Evolutionary conservation across 2,329 filamentous ascomycete species (phyloP).

Genomic region (Shiraia sp.): DNA sequence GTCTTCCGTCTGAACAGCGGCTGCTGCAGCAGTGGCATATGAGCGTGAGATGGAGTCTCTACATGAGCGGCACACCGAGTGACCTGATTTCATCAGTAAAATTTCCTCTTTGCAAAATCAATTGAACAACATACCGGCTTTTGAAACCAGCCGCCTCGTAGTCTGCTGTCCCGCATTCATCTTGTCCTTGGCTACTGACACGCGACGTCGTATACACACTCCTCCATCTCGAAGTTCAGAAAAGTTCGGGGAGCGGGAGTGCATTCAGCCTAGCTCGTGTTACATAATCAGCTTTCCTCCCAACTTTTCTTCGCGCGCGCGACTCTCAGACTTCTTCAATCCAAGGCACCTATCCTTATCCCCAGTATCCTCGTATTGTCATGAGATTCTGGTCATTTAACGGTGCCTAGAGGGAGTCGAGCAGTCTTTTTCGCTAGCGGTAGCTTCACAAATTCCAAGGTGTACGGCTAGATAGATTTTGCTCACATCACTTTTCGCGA

Average conservation of each 20-base stretch:
- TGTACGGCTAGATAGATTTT: constrained; percentile 96
- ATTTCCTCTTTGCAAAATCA: background rate
- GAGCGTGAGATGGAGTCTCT: constrained; percentile 45
- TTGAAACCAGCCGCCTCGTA: constrained; percentile 48
- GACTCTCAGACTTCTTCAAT: constrained; percentile 33
- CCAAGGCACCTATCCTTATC: constrained; percentile 85
- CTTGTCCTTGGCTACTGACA: constrained; percentile 16
- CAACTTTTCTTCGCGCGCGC: constrained; percentile 23
- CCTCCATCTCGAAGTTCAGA: constrained; percentile 17
- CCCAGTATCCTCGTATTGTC: constrained; percentile 72
- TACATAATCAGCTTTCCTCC: constrained; percentile 2
- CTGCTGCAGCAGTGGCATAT: constrained; percentile 42
- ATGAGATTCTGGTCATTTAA: constrained; percentile 80
- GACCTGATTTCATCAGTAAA: constrained; percentile 40
- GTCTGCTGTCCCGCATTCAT: constrained; percentile 52
- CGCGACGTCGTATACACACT: constrained; percentile 15
- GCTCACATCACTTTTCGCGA: constrained; percentile 64
- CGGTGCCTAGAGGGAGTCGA: constrained; percentile 77
- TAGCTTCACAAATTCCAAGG: constrained; percentile 77
- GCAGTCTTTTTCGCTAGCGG: constrained; percentile 99
- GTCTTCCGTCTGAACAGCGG: constrained; percentile 41
- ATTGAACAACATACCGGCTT: constrained; percentile 41
- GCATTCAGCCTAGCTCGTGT: constrained; percentile 30
- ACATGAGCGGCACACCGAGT: constrained; percentile 53
- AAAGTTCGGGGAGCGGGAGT: constrained; percentile 38